Evolutionary conservation across 495 filamentous ascomycete species (phyloP), one percentile per base, ranked within the genome.

Genomic region (Letharia lupina): DNA sequence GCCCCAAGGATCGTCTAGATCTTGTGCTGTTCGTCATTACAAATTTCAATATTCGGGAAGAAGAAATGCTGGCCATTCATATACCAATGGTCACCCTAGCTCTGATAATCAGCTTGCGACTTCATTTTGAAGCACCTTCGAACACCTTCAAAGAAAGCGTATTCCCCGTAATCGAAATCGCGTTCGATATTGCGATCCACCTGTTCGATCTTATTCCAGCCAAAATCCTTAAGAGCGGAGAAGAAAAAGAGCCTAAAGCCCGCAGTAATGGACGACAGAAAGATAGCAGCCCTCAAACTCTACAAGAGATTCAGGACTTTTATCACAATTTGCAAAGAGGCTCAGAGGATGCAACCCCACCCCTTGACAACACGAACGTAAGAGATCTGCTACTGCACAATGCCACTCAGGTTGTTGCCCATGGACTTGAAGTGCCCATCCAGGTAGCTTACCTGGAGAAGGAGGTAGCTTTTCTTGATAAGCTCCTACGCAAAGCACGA

Each of bases 41-140:
- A 6, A 86, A 91, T 65, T 99, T 98, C 82, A 98, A 97, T 76
- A 83, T 98, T 44, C 85, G 87, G 61, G 94, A 98, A 74, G 93
- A 98, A 73, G 94, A 99, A 72, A 98, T 99, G 94, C 74, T 96
- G 44, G 79, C 88, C 40, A 76, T 89, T 5, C 94, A 99, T 76
- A 87, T 91, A 42, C 94, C 94, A 59, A 75, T 94, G 23, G 78
- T 89, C 63, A 83, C 84, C 20, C 73, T 96, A 18, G 82, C 87
- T 13, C 76, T 90, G 15, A 76, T 96, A 15, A 78, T 84, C n/a
- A 87, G 82, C 73, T 71, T 87, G n/a, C 64, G 70, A 16, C 67
- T 47, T 37, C 13, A 35, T 44, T 35, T 65, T 48, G 47, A 40
- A 37, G 39, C 42, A 35, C 33, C 48, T 35, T 37, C 7, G 54